These are phyloP conservation scores for Mentha longifolia DNA, from an alignment of 257 asterid genomes.

Conservation along the genomic window DNA sequence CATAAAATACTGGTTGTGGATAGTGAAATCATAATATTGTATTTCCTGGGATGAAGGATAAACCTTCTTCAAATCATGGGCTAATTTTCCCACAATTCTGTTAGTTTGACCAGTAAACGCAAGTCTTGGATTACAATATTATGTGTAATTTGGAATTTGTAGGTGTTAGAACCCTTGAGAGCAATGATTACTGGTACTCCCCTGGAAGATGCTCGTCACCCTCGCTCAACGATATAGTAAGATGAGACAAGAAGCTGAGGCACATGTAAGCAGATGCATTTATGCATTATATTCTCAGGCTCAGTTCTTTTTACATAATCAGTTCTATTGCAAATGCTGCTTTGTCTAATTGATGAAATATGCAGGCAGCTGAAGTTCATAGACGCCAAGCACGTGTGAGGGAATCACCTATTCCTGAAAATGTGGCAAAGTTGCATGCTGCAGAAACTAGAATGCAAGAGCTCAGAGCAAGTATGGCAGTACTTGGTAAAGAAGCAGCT, in stretches of 20 bases:
- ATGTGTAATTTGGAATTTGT: conserved; percentile 26
- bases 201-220: conserved; percentile 97
- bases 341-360: conserved; percentile 15
- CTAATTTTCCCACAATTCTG: background rate
- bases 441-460: conserved; percentile 95
- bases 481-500: conserved; percentile 97
- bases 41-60: background rate
- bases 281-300: conserved; percentile 8
- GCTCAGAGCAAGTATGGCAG: conserved; percentile 92
- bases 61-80: conserved; percentile 12
- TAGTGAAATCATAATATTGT: conserved; percentile 2
- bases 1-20: conserved; percentile 11
- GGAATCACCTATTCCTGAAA: conserved; percentile 95
- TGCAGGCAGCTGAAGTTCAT: conserved; percentile 90
- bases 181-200: conserved; percentile 84
- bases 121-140: conserved; percentile 15
- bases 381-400: conserved; percentile 94
- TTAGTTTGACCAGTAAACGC: conserved; percentile 11
- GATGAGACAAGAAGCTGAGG: conserved; percentile 98
- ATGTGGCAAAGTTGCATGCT: conserved; percentile 85
- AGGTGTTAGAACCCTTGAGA: conserved; percentile 97
- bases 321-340: conserved; percentile 21
- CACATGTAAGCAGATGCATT: conserved; percentile 61
- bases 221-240: conserved; percentile 96
- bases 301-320: conserved; percentile 18